Evolutionary conservation across 148 eudicot genomes (phyloP), one percentile per base, ranked within the genome.

Genomic region (Amaranthus hypochondriacus): DNA sequence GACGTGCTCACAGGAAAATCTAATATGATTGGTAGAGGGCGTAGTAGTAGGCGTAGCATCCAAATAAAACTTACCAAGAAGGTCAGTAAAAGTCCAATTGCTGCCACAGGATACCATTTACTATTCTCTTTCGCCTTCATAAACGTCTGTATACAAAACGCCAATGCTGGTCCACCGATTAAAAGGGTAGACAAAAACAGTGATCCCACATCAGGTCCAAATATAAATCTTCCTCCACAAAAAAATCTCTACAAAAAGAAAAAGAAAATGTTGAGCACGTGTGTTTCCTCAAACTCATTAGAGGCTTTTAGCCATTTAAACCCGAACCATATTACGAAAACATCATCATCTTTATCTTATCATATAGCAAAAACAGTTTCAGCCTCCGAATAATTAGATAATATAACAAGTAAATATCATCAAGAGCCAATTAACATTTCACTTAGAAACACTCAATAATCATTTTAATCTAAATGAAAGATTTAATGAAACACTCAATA

Each of bases 141-240:
- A 53, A 73, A 88, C 55, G 83, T 73, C 78, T 91, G 89, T 68
- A 84, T 62, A 74, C 90, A 91, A 68, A 93, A 93, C 39, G 86
- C 77, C 74, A 88, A 11, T 18, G 90, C 91, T 59, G 98, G 98
- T 66, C 80, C 91, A 9, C 79, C 91, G 80, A 93, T 86, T 63
- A 93, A 84, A 76, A 88, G 54, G n/a, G 86, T 83, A 18, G 98
- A 82, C 43, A 93, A 56, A 62, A 85, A 80, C 72, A 93, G 80
- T 64, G 98, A 89, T 62, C 81, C 81, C 57, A 80, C 95, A 78
- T 93, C 97, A 3, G 98, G 98, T 78, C 97, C 98, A 78, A 93
- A 93, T 75, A 93, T 77, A 66, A 93, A 76, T 83, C 97, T 89
- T 79, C 98, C 98, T 49, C 90, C 89, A 63, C 83, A 85, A 9